phyloP scores from a whole-genome alignment of 768 basidiomycete genomes.

The Steccherinum ochraceum region DNA sequence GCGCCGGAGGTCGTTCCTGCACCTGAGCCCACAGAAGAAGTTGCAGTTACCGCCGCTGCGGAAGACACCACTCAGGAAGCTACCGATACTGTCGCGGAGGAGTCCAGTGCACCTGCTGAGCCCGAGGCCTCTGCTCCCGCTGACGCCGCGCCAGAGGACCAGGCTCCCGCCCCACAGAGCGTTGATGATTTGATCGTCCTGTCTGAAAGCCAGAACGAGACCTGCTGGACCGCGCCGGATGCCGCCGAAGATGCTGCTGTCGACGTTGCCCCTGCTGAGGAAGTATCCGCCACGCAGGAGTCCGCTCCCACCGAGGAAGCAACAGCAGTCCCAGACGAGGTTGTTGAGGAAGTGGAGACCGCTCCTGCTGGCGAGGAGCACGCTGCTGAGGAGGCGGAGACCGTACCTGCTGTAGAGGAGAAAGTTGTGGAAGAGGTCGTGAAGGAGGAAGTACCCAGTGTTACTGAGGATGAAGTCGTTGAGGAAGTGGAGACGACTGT shows the following conservation, averaged over 20 bases:
- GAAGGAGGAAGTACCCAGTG: conserved; percentile 2
- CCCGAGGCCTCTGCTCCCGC: neutral
- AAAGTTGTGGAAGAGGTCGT: neutral
- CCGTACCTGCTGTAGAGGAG: conserved; percentile 2
- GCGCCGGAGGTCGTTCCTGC: neutral
- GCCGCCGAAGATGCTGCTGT: neutral
- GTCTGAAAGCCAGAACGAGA: neutral
- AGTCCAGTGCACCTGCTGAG: neutral
- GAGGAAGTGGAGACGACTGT: neutral
- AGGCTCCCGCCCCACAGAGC: neutral
- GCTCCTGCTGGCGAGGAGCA: neutral
- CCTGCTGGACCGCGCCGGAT: neutral
- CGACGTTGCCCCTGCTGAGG: neutral
- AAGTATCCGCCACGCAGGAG: conserved; percentile 1
- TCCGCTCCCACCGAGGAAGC: neutral
- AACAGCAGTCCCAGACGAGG: neutral
- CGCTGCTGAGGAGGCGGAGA: conserved; percentile 2
- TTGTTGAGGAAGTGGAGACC: conserved; percentile 4
- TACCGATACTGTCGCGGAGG: neutral
- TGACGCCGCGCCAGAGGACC: neutral
- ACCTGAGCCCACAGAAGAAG: neutral
- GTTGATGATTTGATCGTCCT: neutral
- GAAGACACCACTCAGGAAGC: neutral
- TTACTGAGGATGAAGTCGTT: conserved; percentile 1
- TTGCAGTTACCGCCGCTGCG: neutral